Conservation (phyloP, 805 yeast genomes). For the Komagataella kurtzmanii region DNA sequence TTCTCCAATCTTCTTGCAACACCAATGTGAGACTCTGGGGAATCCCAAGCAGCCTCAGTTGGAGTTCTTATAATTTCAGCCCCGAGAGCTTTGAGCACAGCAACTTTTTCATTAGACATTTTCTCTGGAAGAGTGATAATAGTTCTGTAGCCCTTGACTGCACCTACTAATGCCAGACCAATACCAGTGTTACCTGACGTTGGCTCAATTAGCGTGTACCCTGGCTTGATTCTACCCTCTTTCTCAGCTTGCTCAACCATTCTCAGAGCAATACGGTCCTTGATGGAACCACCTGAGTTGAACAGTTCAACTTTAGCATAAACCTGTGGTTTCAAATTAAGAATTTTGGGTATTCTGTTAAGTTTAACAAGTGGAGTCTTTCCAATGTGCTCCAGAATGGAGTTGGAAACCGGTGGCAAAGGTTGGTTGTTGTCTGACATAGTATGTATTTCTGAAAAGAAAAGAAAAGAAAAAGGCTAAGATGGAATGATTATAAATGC, state of each 20-base stretch:
- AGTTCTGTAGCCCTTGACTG: constrained; percentile 76
- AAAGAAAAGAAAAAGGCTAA: neutral
- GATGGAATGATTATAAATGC: neutral
- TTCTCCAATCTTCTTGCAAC: constrained; percentile 70
- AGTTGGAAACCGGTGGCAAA: constrained; percentile 28
- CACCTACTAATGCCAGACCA: constrained; percentile 79
- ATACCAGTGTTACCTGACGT: constrained; percentile 90
- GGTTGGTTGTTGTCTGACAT: neutral
- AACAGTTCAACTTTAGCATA: constrained; percentile 71
- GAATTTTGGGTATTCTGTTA: constrained; percentile 63
- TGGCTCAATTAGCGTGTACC: constrained; percentile 69
- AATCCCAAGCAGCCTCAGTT: constrained; percentile 86
- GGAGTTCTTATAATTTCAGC: constrained; percentile 89
- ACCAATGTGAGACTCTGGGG: constrained; percentile 85
- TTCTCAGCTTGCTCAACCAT: constrained; percentile 82
- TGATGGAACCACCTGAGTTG: constrained; percentile 85
- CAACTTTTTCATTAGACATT: constrained; percentile 84
- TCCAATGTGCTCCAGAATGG: constrained; percentile 67
- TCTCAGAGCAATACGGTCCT: constrained; percentile 77
- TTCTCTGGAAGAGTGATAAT: constrained; percentile 84
- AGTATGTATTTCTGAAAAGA: neutral
- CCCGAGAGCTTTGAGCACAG: constrained; percentile 78
- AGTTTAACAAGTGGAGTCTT: constrained; percentile 71
- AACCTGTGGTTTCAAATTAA: constrained; percentile 59
- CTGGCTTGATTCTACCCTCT: constrained; percentile 70